Conservation (phyloP, 2,329 filamentous ascomycete species). For the Colletotrichum phormii region DNA sequence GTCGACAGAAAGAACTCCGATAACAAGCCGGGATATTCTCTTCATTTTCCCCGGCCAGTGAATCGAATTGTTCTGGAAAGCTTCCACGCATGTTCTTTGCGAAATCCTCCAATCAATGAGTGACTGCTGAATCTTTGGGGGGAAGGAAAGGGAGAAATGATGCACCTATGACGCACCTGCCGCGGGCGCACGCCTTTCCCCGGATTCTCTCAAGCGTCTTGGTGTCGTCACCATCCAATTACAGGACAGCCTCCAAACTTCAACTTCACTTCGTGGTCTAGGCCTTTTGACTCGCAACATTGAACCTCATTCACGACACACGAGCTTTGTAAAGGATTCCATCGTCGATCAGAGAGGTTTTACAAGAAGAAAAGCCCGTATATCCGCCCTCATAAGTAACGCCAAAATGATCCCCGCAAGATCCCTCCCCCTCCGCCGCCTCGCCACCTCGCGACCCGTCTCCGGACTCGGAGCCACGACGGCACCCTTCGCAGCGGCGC, state of each 20-base stretch:
- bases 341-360: no score
- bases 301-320: not conserved
- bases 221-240: slow-evolving; percentile 8
- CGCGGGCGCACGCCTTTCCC: not conserved
- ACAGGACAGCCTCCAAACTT: not conserved
- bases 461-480: not conserved
- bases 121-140: not conserved
- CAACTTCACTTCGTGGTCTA: not conserved
- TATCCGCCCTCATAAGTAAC: no score
- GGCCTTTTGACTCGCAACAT: not conserved
- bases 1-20: no score
- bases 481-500: not conserved
- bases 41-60: no score
- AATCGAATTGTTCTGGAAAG: not conserved
- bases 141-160: not conserved
- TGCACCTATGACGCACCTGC: slow-evolving; percentile 17
- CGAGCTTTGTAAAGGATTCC: no score
- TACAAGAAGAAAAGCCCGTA: not conserved
- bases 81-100: not conserved
- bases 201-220: not conserved
- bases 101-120: not conserved
- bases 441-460: not conserved
- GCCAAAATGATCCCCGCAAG: slow-evolving; percentile 5
- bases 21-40: no score
- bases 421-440: not conserved